Conservation (phyloP, 805 yeast genomes). For the Suhomyces pyralidae region DNA sequence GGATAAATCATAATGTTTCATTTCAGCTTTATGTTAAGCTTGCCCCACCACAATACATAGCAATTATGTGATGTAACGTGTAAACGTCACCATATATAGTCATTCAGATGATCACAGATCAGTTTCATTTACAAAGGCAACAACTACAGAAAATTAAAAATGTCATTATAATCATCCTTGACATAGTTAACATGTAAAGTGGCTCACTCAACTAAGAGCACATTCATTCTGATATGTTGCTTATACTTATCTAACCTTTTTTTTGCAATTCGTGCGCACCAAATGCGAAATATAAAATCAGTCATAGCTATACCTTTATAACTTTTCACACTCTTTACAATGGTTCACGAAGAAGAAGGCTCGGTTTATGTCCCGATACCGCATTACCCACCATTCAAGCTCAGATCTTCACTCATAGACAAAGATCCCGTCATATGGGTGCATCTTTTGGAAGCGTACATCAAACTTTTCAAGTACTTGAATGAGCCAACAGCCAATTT, state of each 20-base stretch:
- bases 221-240: too few relatives aligned
- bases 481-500: conserved; percentile 24
- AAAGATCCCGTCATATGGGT: conserved; percentile 85
- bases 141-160: background rate
- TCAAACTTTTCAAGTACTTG: conserved; percentile 49
- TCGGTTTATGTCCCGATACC: conserved; percentile 52
- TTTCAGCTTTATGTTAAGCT: too few relatives aligned
- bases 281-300: background rate
- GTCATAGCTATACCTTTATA: background rate
- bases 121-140: background rate
- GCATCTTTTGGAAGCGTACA: conserved; percentile 64
- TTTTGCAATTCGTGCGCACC: conserved; percentile 1
- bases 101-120: background rate
- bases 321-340: background rate
- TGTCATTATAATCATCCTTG: too few relatives aligned
- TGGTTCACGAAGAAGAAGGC: conserved; percentile 1
- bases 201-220: too few relatives aligned
- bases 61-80: too few relatives aligned
- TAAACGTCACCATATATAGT: background rate
- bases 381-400: conserved; percentile 69
- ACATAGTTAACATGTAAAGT: too few relatives aligned
- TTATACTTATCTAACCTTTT: background rate
- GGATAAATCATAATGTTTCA: too few relatives aligned
- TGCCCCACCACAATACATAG: too few relatives aligned
- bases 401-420: conserved; percentile 74